Conservation (phyloP, 768 basidiomycete genomes). For the Mycena rebaudengoi region DNA sequence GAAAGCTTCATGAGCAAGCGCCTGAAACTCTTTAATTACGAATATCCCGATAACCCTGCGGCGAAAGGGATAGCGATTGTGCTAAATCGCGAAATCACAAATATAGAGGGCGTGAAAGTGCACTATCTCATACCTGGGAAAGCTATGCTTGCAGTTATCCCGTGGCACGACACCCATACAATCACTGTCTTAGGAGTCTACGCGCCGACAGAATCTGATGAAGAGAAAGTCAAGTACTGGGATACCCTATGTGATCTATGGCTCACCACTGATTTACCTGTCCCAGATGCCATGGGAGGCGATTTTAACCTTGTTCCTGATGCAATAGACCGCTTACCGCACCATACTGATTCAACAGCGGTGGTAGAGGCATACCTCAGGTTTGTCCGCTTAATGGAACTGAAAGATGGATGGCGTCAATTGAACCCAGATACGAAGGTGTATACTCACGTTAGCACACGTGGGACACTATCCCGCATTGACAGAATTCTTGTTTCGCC, state of each 20-base stretch:
- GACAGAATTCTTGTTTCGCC: too few relatives aligned
- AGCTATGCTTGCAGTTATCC: slow-evolving; percentile 2
- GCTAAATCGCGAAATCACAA: neutral
- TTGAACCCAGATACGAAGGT: too few relatives aligned
- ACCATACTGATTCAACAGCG: slow-evolving; percentile 13
- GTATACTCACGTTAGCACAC: too few relatives aligned
- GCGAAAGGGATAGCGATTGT: slow-evolving; percentile 5
- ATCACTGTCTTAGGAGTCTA: slow-evolving; percentile 23
- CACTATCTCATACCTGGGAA: slow-evolving; percentile 14
- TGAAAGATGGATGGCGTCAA: too few relatives aligned
- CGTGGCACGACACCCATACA: slow-evolving; percentile 2
- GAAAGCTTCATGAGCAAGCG: neutral
- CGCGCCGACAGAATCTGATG: slow-evolving; percentile 18
- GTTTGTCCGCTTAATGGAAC: too few relatives aligned
- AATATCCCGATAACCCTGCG: neutral
- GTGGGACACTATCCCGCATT: too few relatives aligned
- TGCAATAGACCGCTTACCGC: slow-evolving; percentile 1
- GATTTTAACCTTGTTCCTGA: slow-evolving; percentile 10
- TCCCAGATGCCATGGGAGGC: too few relatives aligned
- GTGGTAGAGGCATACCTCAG: too few relatives aligned
- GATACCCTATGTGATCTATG: neutral
- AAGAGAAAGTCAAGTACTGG: slow-evolving; percentile 22
- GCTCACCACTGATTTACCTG: slow-evolving; percentile 5
- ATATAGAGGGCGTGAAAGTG: neutral
- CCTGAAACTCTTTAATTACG: neutral